Conservation (phyloP, 257 asterid species). For the Solanum chiquidenum region DNA sequence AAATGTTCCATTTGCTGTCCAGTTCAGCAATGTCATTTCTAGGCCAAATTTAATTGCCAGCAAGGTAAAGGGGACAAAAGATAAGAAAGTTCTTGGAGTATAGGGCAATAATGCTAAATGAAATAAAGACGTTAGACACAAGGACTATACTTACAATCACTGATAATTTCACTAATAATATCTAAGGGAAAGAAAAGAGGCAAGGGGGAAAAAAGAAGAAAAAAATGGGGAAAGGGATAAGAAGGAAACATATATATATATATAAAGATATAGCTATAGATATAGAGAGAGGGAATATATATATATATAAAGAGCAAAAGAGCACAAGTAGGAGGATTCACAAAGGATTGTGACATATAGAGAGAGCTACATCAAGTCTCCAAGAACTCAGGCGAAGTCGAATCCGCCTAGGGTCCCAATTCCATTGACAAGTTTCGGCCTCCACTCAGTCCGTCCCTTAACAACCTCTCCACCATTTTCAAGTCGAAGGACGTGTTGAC, state of each 20-base stretch:
- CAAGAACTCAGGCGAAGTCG: constrained; percentile 21
- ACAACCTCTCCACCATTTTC: constrained; percentile 84
- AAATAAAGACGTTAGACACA: background rate
- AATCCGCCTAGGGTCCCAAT: constrained; percentile 32
- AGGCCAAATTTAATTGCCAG: background rate
- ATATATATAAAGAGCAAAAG: background rate
- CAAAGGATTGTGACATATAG: constrained; percentile 5
- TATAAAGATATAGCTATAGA: background rate
- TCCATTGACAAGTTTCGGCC: constrained; percentile 50
- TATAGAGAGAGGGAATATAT: background rate
- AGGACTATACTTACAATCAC: background rate
- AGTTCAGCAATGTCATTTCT: background rate
- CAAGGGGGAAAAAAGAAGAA: background rate
- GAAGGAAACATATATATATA: background rate
- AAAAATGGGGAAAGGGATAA: background rate
- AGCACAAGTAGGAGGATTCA: constrained; percentile 8
- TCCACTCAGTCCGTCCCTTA: constrained; percentile 86
- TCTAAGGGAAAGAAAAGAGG: background rate
- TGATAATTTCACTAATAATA: background rate
- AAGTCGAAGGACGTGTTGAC: constrained; percentile 86
- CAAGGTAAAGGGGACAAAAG: background rate
- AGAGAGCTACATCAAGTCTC: constrained; percentile 8
- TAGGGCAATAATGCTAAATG: background rate
- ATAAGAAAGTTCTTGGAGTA: background rate
- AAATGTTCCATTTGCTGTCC: constrained; percentile 11